These are phyloP conservation scores for Aegilops longissima DNA, from an alignment of 176 grass and related monocot genomes.

Conservation along the genomic window DNA sequence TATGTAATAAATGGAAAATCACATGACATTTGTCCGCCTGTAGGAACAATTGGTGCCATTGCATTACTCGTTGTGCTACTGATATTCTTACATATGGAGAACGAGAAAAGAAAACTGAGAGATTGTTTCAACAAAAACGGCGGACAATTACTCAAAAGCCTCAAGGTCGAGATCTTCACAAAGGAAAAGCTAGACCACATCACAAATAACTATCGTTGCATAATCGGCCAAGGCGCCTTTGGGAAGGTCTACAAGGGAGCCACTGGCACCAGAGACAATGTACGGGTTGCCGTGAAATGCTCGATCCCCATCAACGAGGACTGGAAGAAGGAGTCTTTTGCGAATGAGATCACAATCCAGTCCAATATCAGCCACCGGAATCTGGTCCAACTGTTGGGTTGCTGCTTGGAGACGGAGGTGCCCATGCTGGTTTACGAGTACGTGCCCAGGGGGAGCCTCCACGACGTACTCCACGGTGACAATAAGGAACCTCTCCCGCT, in stretches of 20 bases:
- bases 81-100: neutral
- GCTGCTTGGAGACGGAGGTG: neutral
- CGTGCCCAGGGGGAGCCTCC: neutral
- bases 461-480: neutral
- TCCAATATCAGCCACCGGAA: neutral
- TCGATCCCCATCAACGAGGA: neutral
- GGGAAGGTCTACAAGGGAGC: neutral
- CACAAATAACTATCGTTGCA: neutral
- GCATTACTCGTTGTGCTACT: neutral
- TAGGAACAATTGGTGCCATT: neutral
- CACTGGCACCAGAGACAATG: neutral
- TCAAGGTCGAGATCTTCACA: neutral
- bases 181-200: neutral
- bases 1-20: no score
- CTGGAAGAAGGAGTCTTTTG: neutral
- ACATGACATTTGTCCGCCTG: neutral
- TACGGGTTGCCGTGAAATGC: neutral
- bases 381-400: neutral
- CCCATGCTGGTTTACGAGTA: neutral
- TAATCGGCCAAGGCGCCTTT: neutral
- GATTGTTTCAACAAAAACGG: neutral
- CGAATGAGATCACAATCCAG: neutral
- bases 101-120: neutral
- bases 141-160: neutral
- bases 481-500: neutral